phyloP scores from a whole-genome alignment of 805 yeast species.

The Yarrowia keelungensis region DNA sequence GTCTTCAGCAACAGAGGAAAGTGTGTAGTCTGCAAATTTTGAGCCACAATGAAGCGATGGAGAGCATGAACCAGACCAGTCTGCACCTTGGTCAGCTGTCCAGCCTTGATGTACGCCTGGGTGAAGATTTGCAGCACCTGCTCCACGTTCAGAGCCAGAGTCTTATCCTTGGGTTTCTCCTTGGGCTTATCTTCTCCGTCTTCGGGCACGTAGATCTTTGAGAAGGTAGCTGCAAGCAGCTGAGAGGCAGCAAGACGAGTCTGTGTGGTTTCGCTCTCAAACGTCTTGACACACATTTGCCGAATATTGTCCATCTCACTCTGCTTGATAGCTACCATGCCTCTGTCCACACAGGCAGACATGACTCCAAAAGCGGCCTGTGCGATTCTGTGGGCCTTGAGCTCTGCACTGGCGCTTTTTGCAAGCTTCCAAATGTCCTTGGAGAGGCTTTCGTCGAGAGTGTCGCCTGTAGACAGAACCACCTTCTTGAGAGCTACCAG shows the following conservation, averaged over 20 bases:
- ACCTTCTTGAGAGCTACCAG: slow-evolving; percentile 44
- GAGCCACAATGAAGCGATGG: slow-evolving; percentile 13
- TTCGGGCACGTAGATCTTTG: slow-evolving; percentile 18
- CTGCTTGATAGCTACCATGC: slow-evolving; percentile 43
- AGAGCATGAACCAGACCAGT: slow-evolving; percentile 29
- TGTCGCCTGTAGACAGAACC: slow-evolving; percentile 44
- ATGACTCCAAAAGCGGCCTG: slow-evolving; percentile 48
- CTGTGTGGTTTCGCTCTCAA: slow-evolving; percentile 42
- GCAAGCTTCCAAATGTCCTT: slow-evolving; percentile 50
- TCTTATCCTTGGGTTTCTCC: slow-evolving; percentile 26
- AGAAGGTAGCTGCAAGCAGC: slow-evolving; percentile 41
- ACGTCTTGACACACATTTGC: slow-evolving; percentile 44
- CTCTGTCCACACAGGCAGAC: slow-evolving; percentile 43
- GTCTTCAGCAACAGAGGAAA: slow-evolving; percentile 12
- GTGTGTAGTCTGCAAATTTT: slow-evolving; percentile 12
- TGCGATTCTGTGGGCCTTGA: slow-evolving; percentile 46
- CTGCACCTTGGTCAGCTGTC: slow-evolving; percentile 21
- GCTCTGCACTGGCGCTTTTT: slow-evolving; percentile 44
- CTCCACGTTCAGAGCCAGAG: slow-evolving; percentile 1
- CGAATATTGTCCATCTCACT: slow-evolving; percentile 47
- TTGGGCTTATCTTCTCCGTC: slow-evolving; percentile 19
- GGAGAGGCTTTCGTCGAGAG: slow-evolving; percentile 48
- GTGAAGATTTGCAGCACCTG: slow-evolving; percentile 24
- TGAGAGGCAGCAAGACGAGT: slow-evolving; percentile 48
- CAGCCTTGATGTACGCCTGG: slow-evolving; percentile 19